Percentiles rank a stretch among this genome's conserved stretches.
phyloP scores from a whole-genome alignment of 2,329 filamentous ascomycete genomes.

The Claviceps sorghi region DNA sequence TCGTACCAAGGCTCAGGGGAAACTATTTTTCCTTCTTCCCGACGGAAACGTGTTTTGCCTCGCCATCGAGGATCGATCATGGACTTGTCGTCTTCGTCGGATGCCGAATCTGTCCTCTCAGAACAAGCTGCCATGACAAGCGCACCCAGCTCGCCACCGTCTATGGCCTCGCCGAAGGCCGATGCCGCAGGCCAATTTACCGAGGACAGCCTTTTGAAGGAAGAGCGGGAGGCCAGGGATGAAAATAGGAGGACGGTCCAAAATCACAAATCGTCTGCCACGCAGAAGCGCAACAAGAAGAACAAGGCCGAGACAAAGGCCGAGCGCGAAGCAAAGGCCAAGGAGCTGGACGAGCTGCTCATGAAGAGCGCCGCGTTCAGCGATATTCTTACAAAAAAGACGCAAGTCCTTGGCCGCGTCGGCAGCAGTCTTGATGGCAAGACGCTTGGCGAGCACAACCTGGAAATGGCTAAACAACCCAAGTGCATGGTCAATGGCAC shows the following conservation, averaged over 20 bases:
- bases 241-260: slow-evolving; percentile 36
- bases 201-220: slow-evolving; percentile 19
- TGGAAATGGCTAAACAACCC: slow-evolving; percentile 75
- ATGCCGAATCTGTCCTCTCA: slow-evolving; percentile 18
- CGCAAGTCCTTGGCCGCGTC: slow-evolving; percentile 45
- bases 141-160: slow-evolving; percentile 24
- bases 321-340: slow-evolving; percentile 43
- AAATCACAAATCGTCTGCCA: slow-evolving; percentile 23
- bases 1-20: background rate
- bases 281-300: slow-evolving; percentile 28
- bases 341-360: slow-evolving; percentile 44
- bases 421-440: slow-evolving; percentile 46
- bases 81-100: slow-evolving; percentile 17
- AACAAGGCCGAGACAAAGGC: slow-evolving; percentile 37
- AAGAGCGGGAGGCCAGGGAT: slow-evolving; percentile 21
- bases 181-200: slow-evolving; percentile 8
- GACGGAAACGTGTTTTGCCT: background rate
- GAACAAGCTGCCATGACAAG: slow-evolving; percentile 19
- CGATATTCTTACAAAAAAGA: slow-evolving; percentile 49
- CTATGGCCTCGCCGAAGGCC: slow-evolving; percentile 9
- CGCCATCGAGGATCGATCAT: slow-evolving; percentile 9
- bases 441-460: slow-evolving; percentile 45
- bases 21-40: too few species aligned
- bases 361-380: slow-evolving; percentile 46
- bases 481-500: slow-evolving; percentile 70